Base-by-base conservation (phyloP, 108 stramenopile genomes). In the Discostella pseudostelligera region DNA sequence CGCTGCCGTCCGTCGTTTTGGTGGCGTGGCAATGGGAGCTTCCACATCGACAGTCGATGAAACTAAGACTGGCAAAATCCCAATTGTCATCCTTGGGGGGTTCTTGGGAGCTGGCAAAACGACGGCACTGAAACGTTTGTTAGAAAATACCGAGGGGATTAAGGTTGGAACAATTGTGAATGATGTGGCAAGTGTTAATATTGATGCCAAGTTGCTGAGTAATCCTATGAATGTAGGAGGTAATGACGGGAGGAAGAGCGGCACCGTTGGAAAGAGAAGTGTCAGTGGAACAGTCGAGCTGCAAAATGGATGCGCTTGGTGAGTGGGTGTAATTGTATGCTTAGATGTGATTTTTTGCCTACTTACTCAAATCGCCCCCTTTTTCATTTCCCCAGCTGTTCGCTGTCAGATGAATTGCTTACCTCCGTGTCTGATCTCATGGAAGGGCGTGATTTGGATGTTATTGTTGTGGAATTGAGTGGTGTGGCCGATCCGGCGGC, bases 101-200 rank as follows among this genome's bases (percentile, higher is more conserved):
- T 97, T 97, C 54, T 78, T 97, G 20, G 97, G 97, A 4, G 68
- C 81, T 9, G 97, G 97, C 1, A 97, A 97, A 66, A 97, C 97
- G 3, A 94, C 89, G 2, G 80, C 92, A 8, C 69, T 97, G 40
- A 81, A 87, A 51, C 79, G 94, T 54, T 47, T 97, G 17, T 69
- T 97, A 24, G 78, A 87, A 62, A 90, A 89, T 48, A 69, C 60
- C 1, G 79, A 87, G 36, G 80, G 81, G 0, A 39, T 66, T 37
- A 86, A 77, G 44, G 81, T 96, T 32, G 96, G 94, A 10, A 84
- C 97, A 2, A 87, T 97, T 62, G 96, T 98, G 61, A 98, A 98
- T 53, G 98, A 98, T 59, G 88, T 98, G 53, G 93, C 90, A 0
- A 64, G 69, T 12, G 84, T 99, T 1, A 99, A 99, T 72, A 96